These are phyloP conservation scores for Backusella circina DNA, from an alignment of 192 early-diverging fungal species.

Conservation along the genomic window DNA sequence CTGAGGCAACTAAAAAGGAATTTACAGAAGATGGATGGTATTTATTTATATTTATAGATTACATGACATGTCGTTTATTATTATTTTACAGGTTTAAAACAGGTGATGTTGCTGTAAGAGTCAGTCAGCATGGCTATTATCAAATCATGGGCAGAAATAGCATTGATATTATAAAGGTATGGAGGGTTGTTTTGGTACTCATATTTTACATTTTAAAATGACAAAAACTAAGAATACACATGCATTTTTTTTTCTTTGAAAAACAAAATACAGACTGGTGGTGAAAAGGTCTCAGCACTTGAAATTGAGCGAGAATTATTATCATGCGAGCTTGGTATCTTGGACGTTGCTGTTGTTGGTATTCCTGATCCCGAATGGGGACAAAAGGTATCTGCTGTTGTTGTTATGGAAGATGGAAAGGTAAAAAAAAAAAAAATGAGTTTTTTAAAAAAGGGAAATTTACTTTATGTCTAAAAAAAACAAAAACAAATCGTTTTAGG, in stretches of 20 bases:
- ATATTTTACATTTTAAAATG: neutral
- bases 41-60: neutral
- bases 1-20: conserved; percentile 67
- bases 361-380: conserved; percentile 75
- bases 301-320: conserved; percentile 83
- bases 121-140: conserved; percentile 49
- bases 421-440: conserved; percentile 8
- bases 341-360: conserved; percentile 72
- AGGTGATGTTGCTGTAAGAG: conserved; percentile 70
- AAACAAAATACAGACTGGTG: conserved; percentile 56
- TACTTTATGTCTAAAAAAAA: neutral
- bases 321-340: conserved; percentile 48
- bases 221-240: neutral
- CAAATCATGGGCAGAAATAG: conserved; percentile 77
- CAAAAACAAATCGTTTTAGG: conserved; percentile 6
- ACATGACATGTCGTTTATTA: neutral
- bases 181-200: neutral
- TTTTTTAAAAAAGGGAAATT: neutral
- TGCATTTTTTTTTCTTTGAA: neutral
- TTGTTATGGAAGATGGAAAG: conserved; percentile 40
- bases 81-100: conserved; percentile 57
- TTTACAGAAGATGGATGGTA: conserved; percentile 74
- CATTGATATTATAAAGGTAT: conserved; percentile 81
- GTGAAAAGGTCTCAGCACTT: conserved; percentile 82
- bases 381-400: conserved; percentile 66